Evolutionary conservation across 148 eudicot species (phyloP), one percentile per base, ranked within the genome.

Genomic region (Rheum nobile): DNA sequence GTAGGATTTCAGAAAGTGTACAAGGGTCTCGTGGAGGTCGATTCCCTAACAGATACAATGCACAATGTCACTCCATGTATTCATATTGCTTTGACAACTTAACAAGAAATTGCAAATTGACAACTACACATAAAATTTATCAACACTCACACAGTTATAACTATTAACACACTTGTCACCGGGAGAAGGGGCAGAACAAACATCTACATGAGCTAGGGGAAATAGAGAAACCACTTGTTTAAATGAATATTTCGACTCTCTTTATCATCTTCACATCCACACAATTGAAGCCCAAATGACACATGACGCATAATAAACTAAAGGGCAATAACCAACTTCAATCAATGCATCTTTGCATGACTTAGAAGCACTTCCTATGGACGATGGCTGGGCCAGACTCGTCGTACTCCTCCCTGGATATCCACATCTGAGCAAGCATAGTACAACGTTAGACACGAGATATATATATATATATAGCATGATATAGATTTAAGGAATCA

Each of bases 301-400:
- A 19, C 22, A 16, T 5, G 21, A 19, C 21, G 14, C 21, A 47
- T 14, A 47, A 47, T 16, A 47, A 3, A 19, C 54, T 21, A 47
- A 47, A 0, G 22, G 21, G 5, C 5, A 47, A 47, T 47, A 6
- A 47, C 54, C 21, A 19, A 47, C n/a, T 47, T 47, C 54, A 47
- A 47, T 47, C 7, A 19, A 47, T 17, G 54, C 22, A 16, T 47
- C 21, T 21, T 52, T 22, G 26, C 59, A n/a, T 17, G 9, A n/a
- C 42, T 68, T 68, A 68, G 71, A 68, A 68, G 71, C 71, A 68
- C 71, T 68, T 68, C 43, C 71, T 68, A 24, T 68, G 71, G 11
- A 68, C 71, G 4, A 68, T 68, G 44, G 71, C 71, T 68, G 71
- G 41, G 17, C 71, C 71, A 7, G 43, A 68, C 44, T 68, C 71